Evolutionary conservation across 805 yeast species (phyloP).

Genomic region (Spathaspora passalidarum): DNA sequence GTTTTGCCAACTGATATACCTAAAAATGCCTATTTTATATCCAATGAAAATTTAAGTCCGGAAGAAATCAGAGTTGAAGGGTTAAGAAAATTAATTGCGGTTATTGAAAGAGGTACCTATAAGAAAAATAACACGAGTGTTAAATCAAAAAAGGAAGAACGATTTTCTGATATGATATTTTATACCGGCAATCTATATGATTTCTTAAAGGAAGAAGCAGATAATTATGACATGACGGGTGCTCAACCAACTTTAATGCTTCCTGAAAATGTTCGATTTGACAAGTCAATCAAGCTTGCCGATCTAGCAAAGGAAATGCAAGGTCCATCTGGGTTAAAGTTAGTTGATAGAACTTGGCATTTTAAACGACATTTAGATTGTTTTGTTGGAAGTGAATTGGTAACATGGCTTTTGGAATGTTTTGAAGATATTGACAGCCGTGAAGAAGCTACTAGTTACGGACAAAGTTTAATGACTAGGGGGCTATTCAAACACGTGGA

Average conservation of each 20-base stretch:
- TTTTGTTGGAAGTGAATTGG: constrained; percentile 82
- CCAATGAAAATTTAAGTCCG: constrained; percentile 62
- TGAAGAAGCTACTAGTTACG: constrained; percentile 81
- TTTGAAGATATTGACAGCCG: constrained; percentile 76
- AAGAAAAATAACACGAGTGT: constrained; percentile 6
- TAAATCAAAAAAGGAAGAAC: constrained; percentile 44
- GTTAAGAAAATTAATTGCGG: constrained; percentile 59
- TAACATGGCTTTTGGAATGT: constrained; percentile 77
- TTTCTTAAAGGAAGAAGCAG: constrained; percentile 52
- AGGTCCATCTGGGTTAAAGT: constrained; percentile 54
- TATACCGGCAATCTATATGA: constrained; percentile 82
- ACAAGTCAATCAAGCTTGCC: constrained; percentile 46
- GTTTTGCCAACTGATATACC: constrained; percentile 77
- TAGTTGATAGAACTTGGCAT: constrained; percentile 89
- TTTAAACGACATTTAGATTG: constrained; percentile 73
- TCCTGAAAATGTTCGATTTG: constrained; percentile 38
- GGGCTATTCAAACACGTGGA: constrained; percentile 81
- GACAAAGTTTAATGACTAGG: constrained; percentile 69
- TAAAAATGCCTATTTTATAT: constrained; percentile 44
- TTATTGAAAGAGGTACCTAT: constrained; percentile 58
- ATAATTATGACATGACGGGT: constrained; percentile 37
- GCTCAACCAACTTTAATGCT: constrained; percentile 32
- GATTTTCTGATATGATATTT: constrained; percentile 72
- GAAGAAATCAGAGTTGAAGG: constrained; percentile 97
- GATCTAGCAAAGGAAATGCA: constrained; percentile 67